phyloP scores from a whole-genome alignment of 108 stramenopile genomes.

The Nitzschia putrida region DNA sequence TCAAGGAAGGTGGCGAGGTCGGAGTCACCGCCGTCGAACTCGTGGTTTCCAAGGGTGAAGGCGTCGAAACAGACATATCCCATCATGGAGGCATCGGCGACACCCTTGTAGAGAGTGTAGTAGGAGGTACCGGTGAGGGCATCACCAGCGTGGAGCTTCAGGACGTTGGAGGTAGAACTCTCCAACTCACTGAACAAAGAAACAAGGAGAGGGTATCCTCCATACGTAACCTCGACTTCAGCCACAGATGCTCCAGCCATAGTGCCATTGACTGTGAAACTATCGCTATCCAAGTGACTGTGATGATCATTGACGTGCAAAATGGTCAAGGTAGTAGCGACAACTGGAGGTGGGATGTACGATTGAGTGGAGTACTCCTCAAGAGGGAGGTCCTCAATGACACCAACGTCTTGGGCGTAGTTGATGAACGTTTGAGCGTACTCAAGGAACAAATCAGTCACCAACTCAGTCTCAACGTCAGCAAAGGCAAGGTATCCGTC shows the following conservation, averaged over 20 bases:
- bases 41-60: constrained; percentile 56
- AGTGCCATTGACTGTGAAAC: constrained; percentile 12
- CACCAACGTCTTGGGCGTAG: constrained; percentile 24
- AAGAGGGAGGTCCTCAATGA: constrained; percentile 21
- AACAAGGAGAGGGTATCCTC: constrained; percentile 16
- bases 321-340: constrained; percentile 18
- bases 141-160: constrained; percentile 61
- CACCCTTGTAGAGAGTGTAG: constrained; percentile 46
- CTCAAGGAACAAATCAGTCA: constrained; percentile 35
- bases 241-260: not conserved
- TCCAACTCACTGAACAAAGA: not conserved
- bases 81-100: constrained; percentile 52
- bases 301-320: constrained; percentile 62
- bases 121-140: constrained; percentile 52
- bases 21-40: constrained; percentile 60
- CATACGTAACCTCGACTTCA: not conserved
- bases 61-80: constrained; percentile 48
- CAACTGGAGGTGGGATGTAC: too few relatives aligned
- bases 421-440: constrained; percentile 54
- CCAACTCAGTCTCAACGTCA: constrained; percentile 25
- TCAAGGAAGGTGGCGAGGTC: constrained; percentile 39
- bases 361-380: constrained; percentile 44
- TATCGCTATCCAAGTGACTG: constrained; percentile 31
- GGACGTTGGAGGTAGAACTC: constrained; percentile 21
- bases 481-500: constrained; percentile 52